A percentile compares a stretch with the other conserved stretches of the same genome.
These are phyloP conservation scores for Wickerhamomyces chambardii DNA, from an alignment of 805 yeast genomes.

Conservation along the genomic window DNA sequence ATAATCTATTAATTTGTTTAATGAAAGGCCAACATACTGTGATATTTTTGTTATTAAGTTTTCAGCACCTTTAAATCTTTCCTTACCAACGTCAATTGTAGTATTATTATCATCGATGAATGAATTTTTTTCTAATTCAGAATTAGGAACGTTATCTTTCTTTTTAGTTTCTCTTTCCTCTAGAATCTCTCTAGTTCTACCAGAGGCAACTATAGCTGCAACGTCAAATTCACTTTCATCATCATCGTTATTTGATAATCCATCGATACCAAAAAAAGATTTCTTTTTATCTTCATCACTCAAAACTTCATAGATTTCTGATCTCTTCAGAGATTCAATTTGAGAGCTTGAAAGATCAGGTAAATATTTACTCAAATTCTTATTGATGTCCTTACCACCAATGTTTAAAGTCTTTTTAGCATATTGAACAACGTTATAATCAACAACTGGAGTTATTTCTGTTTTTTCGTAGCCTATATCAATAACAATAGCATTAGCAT, in stretches of 20 bases:
- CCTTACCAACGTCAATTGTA: slow-evolving; percentile 69
- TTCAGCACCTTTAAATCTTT: slow-evolving; percentile 76
- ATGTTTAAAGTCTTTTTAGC: slow-evolving; percentile 36
- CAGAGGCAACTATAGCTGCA: slow-evolving; percentile 81
- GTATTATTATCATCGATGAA: slow-evolving; percentile 56
- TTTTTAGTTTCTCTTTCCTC: slow-evolving; percentile 50
- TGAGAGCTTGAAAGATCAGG: slow-evolving; percentile 51
- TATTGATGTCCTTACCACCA: slow-evolving; percentile 66
- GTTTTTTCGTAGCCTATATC: slow-evolving; percentile 74
- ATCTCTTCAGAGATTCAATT: slow-evolving; percentile 66
- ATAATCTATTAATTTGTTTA: slow-evolving; percentile 54
- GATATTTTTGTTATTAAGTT: slow-evolving; percentile 48
- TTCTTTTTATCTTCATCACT: slow-evolving; percentile 54
- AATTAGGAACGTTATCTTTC: slow-evolving; percentile 37
- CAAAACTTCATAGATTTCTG: slow-evolving; percentile 73
- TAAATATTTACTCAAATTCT: slow-evolving; percentile 37
- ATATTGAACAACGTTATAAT: slow-evolving; percentile 51
- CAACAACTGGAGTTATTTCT: slow-evolving; percentile 75
- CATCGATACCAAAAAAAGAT: slow-evolving; percentile 54
- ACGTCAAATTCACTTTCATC: slow-evolving; percentile 79
- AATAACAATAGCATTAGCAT: slow-evolving; percentile 61
- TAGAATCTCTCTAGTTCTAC: slow-evolving; percentile 60
- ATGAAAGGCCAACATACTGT: slow-evolving; percentile 39
- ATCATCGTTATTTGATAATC: slow-evolving; percentile 28
- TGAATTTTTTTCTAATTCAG: slow-evolving; percentile 62